Conservation (phyloP, 2,329 filamentous ascomycete species). For the Coniochaeta sp. region DNA sequence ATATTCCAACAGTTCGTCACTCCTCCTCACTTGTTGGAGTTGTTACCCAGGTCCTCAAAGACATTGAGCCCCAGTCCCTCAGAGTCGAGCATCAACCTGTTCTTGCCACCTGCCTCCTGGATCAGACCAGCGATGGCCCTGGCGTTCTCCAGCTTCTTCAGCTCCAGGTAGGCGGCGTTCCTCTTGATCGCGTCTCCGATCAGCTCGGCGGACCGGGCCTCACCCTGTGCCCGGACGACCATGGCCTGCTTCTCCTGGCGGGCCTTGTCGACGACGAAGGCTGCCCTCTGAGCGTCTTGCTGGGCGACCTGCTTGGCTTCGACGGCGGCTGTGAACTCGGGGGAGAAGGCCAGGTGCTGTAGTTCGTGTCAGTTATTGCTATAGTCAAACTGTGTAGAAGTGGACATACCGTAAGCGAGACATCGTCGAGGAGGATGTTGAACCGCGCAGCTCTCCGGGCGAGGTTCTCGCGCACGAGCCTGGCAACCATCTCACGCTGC, state of each 20-base stretch:
- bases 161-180: constrained; percentile 90
- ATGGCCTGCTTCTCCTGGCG: constrained; percentile 99
- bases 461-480: constrained; percentile 86
- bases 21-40: not conserved
- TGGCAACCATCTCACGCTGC: constrained; percentile 93
- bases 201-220: constrained; percentile 93
- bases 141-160: constrained; percentile 97
- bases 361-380: constrained; percentile 15
- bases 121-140: constrained; percentile 80
- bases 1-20: constrained; percentile 39
- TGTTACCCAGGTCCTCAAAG: constrained; percentile 34
- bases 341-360: constrained; percentile 65
- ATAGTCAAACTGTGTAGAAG: not conserved
- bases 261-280: constrained; percentile 97
- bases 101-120: constrained; percentile 78
- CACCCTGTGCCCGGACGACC: constrained; percentile 97
- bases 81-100: constrained; percentile 89
- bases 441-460: constrained; percentile 86
- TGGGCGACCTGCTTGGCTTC: constrained; percentile 70
- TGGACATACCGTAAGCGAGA: constrained; percentile 77
- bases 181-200: constrained; percentile 99
- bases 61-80: constrained; percentile 91
- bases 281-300: constrained; percentile 94
- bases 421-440: constrained; percentile 96
- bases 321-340: constrained; percentile 66